Evolutionary conservation across 169 alveolate genomes (phyloP).

Genomic region (Eimeria falciformis): DNA sequence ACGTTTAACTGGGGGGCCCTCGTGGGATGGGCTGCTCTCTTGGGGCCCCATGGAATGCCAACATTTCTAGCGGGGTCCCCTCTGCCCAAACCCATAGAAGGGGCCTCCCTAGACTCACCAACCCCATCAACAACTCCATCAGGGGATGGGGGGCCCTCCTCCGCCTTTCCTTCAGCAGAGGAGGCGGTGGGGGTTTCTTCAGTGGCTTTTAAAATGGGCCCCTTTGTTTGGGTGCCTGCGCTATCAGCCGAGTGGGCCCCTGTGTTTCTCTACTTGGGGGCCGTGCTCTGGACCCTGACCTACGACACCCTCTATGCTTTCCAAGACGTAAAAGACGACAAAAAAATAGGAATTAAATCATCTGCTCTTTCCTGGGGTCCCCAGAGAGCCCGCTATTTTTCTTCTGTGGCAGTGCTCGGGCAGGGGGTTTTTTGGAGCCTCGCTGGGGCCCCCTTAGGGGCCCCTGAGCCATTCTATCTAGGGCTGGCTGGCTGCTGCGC

Average conservation of each 20-base stretch:
- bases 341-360: conserved; percentile 89
- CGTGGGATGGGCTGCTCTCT: conserved; percentile 78
- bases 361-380: conserved; percentile 93
- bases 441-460: conserved; percentile 22
- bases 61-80: neutral
- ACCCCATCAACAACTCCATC: neutral
- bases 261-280: conserved; percentile 77
- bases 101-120: neutral
- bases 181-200: neutral
- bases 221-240: neutral
- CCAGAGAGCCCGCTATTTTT: neutral
- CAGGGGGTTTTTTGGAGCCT: conserved; percentile 16
- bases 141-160: neutral
- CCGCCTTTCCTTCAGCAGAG: neutral
- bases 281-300: conserved; percentile 92
- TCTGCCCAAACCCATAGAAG: neutral
- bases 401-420: neutral
- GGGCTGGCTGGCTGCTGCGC: neutral
- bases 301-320: conserved; percentile 97
- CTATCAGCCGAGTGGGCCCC: conserved; percentile 78
- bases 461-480: conserved; percentile 7
- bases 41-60: conserved; percentile 28
- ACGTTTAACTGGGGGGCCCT: conserved; percentile 94
- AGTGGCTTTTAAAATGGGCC: too few relatives aligned
- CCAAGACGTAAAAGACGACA: conserved; percentile 93